phyloP scores from a whole-genome alignment of 768 basidiomycete species.

The Mycena polygramma region DNA sequence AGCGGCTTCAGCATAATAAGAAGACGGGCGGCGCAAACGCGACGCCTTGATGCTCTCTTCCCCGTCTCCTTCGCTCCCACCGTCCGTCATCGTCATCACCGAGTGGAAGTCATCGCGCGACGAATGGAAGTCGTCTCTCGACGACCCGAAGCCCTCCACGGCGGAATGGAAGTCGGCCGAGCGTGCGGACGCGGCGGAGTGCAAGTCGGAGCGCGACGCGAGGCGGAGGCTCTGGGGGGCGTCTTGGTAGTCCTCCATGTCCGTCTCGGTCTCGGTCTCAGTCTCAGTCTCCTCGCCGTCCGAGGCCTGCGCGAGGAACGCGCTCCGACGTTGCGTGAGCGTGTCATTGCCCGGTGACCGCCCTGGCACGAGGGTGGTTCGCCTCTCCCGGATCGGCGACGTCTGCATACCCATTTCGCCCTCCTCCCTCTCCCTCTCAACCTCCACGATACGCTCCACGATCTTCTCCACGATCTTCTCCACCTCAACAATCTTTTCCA shows the following conservation, averaged over 20 bases:
- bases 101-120: constrained; percentile 85
- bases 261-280: constrained; percentile 68
- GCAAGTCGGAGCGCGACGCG: constrained; percentile 26
- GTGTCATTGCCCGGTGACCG: constrained; percentile 59
- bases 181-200: constrained; percentile 22
- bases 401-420: constrained; percentile 65
- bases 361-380: constrained; percentile 42
- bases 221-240: constrained; percentile 71
- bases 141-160: constrained; percentile 51
- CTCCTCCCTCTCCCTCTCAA: constrained; percentile 49
- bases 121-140: constrained; percentile 81
- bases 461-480: constrained; percentile 53
- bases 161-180: constrained; percentile 27
- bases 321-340: constrained; percentile 44
- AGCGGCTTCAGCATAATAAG: constrained; percentile 46
- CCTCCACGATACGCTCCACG: constrained; percentile 57
- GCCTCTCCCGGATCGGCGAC: constrained; percentile 32
- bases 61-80: constrained; percentile 72
- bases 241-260: constrained; percentile 81
- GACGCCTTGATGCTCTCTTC: constrained; percentile 86
- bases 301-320: constrained; percentile 11
- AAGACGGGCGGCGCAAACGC: constrained; percentile 50
- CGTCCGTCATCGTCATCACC: constrained; percentile 77
- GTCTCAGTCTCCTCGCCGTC: constrained; percentile 69
- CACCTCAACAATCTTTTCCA: constrained; percentile 45